Evolutionary conservation across 2,329 filamentous ascomycete genomes (phyloP).

Genomic region (Pseudogymnoascus sp.): DNA sequence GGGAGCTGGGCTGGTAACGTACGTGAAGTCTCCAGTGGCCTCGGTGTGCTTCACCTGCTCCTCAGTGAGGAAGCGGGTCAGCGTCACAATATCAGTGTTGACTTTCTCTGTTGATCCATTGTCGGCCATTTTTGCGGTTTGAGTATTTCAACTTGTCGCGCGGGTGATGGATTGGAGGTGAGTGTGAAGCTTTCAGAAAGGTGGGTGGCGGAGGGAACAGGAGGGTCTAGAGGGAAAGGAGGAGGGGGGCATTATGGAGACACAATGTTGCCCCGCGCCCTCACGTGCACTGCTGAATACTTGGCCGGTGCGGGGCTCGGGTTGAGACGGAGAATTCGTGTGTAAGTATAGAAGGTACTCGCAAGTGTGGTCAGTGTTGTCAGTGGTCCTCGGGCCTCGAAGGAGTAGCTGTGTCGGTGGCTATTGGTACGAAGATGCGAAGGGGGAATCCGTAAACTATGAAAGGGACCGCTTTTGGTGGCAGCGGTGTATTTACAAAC

Average conservation of each 20-base stretch:
- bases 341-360: background rate
- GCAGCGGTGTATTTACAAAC: background rate
- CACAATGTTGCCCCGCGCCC: background rate
- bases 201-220: background rate
- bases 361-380: background rate
- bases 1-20: constrained; percentile 31
- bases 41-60: constrained; percentile 90
- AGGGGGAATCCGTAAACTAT: background rate
- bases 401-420: background rate
- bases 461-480: background rate
- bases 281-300: constrained; percentile 3
- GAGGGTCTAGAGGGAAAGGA: background rate
- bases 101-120: constrained; percentile 58
- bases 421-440: constrained; percentile 6
- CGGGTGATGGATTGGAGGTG: background rate
- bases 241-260: background rate
- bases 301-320: constrained; percentile 6
- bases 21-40: constrained; percentile 98
- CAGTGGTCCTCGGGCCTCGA: constrained; percentile 4
- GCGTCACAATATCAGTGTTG: constrained; percentile 92
- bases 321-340: constrained; percentile 1
- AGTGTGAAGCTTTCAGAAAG: background rate
- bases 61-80: constrained; percentile 93
- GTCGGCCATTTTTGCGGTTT: constrained; percentile 7
- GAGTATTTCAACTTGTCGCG: constrained; percentile 4